These are phyloP conservation scores for Eucalyptus lansdowneana DNA, from an alignment of 345 rosid genomes.

Conservation along the genomic window DNA sequence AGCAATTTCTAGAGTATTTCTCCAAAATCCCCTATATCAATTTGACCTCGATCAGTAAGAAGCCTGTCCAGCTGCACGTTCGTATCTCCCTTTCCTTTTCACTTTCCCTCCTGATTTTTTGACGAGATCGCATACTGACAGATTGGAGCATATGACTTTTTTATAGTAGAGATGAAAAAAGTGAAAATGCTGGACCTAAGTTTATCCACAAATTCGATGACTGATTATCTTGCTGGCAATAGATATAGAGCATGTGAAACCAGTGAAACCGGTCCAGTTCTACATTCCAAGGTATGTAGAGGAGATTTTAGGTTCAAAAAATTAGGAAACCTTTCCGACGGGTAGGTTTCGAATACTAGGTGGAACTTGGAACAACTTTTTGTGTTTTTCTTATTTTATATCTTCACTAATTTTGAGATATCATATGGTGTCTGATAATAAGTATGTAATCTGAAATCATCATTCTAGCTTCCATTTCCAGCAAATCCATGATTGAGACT, in stretches of 20 bases:
- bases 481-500: too few species aligned
- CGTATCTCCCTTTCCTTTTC: neutral
- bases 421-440: too few species aligned
- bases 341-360: too few species aligned
- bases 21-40: neutral
- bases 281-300: too few species aligned
- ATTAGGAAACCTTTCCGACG: accelerated
- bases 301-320: too few species aligned
- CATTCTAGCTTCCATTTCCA: too few species aligned
- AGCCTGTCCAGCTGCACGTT: neutral
- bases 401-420: too few species aligned
- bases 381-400: too few species aligned
- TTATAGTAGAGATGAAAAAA: neutral
- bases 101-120: neutral
- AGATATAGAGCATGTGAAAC: neutral
- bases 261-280: too few species aligned
- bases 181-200: neutral
- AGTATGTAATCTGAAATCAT: too few species aligned
- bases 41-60: neutral
- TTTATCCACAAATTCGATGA: neutral
- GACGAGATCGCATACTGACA: neutral
- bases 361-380: neutral
- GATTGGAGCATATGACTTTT: neutral
- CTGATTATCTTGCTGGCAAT: neutral
- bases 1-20: neutral